Evolutionary conservation across 768 basidiomycete genomes (phyloP).

Genomic region (Stropharia rugosoannulata): DNA sequence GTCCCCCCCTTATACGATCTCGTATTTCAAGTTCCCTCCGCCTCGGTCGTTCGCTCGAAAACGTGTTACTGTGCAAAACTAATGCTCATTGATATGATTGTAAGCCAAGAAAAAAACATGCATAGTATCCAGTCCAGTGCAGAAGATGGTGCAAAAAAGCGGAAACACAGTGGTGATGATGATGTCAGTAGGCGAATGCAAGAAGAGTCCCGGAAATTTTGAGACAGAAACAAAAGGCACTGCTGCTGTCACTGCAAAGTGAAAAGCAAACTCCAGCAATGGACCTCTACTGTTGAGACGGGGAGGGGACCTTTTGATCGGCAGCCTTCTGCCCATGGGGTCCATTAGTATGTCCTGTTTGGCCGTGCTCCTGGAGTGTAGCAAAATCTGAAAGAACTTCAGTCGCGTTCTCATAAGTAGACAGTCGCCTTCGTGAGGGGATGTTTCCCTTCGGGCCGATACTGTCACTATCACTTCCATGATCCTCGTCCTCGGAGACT

Average conservation of each 20-base stretch:
- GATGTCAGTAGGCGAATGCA: not conserved
- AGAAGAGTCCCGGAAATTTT: not conserved
- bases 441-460: constrained; percentile 16
- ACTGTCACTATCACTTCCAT: constrained; percentile 17
- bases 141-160: not conserved
- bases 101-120: too few species aligned
- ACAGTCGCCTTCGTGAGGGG: constrained; percentile 35
- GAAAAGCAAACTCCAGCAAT: too few species aligned
- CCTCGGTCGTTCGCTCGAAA: not conserved
- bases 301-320: too few species aligned
- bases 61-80: not conserved
- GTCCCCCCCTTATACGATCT: too few species aligned
- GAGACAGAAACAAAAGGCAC: not conserved
- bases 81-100: not conserved
- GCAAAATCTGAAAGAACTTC: constrained; percentile 46
- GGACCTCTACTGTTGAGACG: too few species aligned
- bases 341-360: not conserved
- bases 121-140: constrained; percentile 5
- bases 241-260: not conserved
- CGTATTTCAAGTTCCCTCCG: not conserved
- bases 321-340: not conserved
- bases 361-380: constrained; percentile 22
- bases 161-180: not conserved
- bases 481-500: constrained; percentile 4
- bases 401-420: constrained; percentile 50